Evolutionary conservation across 164 flowering plant species (phyloP), one percentile per base, ranked within the genome.

Genomic region (Sedum album): DNA sequence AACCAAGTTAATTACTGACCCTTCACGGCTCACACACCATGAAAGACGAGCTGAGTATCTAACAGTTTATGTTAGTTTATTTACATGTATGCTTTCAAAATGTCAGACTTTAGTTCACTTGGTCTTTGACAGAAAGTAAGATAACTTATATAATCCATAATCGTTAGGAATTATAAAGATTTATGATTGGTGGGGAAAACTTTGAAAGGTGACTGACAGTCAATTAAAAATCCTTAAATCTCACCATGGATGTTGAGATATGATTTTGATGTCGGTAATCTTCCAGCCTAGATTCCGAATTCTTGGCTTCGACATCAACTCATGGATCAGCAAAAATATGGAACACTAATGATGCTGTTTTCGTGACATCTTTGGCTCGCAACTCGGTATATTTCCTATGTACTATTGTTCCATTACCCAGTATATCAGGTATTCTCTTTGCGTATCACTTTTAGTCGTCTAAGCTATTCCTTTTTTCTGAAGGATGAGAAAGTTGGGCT

Each of bases 321-420:
- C 97, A 91, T 85, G 99, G 97, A 65, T 82, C 92, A 51, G 97
- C 96, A 33, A 86, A 90, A 81, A 73, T 95, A 75, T 95, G 99
- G 99, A 90, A 88, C 68, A 73, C 73, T 68, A 79, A 81, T 74
- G 94, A 91, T 73, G 96, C 96, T 70, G 80, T 82, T 73, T 91
- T 90, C 21, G 66, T 88, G 74, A 77, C 88, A 26, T 72, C 90
- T 67, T 79, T 95, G 81, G 74, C 85, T 57, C 93, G 97, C 53
- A 80, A 79, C 67, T 36, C 89, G 77, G 99, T 95, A 82, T 44
- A 72, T 20, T 78, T 64, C 44, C 31, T 42, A 33, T 23, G n/a
- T 35, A 11, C 20, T 57, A 20, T 14, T 1, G 28, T 28, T 28
- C 6, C 20, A 57, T 9, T 57, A 14, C n/a, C n/a, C n/a, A n/a